These are phyloP conservation scores for carrot (Daucus carota) DNA, from an alignment of 129 eudicot species.

Conservation along the genomic window DNA sequence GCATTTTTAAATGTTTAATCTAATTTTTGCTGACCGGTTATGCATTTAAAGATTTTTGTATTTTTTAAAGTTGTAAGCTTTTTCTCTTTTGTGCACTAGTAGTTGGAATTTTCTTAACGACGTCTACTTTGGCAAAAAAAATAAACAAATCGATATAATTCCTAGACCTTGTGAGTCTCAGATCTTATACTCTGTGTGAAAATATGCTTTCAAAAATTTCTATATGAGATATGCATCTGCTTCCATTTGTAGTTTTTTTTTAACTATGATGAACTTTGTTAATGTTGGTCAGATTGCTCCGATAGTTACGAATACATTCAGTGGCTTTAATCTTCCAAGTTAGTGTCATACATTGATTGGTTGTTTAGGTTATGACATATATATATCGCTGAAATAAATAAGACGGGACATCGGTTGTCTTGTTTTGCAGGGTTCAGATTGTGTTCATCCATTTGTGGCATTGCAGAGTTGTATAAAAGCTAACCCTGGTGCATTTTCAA, in stretches of 20 bases:
- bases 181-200: neutral
- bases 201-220: neutral
- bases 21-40: neutral
- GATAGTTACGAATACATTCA: neutral
- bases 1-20: neutral
- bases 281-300: neutral
- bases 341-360: neutral
- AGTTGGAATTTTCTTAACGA: neutral
- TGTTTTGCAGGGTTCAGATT: constrained; percentile 68
- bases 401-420: neutral
- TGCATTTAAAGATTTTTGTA: neutral
- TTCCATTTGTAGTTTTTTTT: neutral
- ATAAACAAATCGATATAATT: neutral
- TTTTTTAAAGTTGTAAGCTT: neutral
- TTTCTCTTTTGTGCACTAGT: neutral
- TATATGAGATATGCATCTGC: neutral
- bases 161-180: neutral
- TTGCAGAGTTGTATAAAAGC: constrained; percentile 73
- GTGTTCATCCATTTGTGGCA: constrained; percentile 86
- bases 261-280: neutral
- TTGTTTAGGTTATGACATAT: neutral
- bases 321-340: neutral
- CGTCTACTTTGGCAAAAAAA: neutral
- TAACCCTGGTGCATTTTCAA: constrained; percentile 76
- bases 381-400: neutral